Base-by-base conservation (phyloP, 352 stramenopile species). In the Phytophthora crassamura region DNA sequence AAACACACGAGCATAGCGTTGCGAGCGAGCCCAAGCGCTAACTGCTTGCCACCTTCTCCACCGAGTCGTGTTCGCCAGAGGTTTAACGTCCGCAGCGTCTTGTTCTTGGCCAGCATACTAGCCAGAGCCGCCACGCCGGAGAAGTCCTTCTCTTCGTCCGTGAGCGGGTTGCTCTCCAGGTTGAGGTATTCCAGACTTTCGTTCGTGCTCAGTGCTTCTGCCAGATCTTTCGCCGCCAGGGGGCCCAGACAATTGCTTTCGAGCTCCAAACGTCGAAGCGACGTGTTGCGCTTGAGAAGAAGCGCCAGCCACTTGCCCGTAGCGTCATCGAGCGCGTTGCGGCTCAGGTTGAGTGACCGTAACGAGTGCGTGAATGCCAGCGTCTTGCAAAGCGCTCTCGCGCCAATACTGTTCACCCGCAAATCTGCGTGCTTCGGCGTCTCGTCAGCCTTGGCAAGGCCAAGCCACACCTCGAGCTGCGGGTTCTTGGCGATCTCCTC, bases 131-230 rank as follows among this genome's bases (percentile, higher is more conserved):
- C 64, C 30, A 90, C 65, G 12, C 85, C 85, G 0, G 69, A 75
- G n/a, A 88, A 86, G 48, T 94, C 83, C 51, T 87, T 88, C 59
- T 94, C 85, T 62, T 92, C 80, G 62, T 88, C 78, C 0, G 83
- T 94, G 18, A 94, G 69, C 10, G 83, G 82, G 38, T 94, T 94
- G 65, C 83, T 94, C 68, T 94, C 85, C 18, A 94, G 67, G 40
- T 75, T 92, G 41, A 94, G 52, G 16, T 73, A 81, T 64, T 77
- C 69, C 38, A 91, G 70, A 20, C 72, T 78, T 36, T 76, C 71
- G 67, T 92, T 94, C 10, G 57, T 43, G 9, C 51, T 48, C 20
- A 94, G 64, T 42, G 85, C 85, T 33, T 88, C 80, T 4, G 83
- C 82, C 38, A 94, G 40, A 14, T 84, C 80, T 34, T 67, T 77